These are phyloP conservation scores for Prunus yedoensis DNA, from an alignment of 331 rosid species.

Conservation along the genomic window DNA sequence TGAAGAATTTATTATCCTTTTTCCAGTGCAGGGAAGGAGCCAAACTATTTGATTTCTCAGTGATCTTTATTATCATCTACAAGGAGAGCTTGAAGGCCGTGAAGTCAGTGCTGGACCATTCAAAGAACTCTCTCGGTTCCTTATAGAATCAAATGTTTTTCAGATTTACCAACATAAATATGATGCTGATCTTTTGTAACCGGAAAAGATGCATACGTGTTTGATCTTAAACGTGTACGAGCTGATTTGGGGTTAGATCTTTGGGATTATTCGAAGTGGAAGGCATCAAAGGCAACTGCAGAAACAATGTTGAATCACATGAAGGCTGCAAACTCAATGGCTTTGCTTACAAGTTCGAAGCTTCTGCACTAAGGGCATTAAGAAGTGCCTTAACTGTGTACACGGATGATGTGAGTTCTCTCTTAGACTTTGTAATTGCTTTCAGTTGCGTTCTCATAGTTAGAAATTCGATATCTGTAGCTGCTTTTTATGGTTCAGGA, in stretches of 20 bases:
- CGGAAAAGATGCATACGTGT: conserved; percentile 53
- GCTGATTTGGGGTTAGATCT: conserved; percentile 76
- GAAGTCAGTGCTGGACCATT: conserved; percentile 73
- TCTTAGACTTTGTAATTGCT: conserved; percentile 18
- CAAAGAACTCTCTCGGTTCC: conserved; percentile 68
- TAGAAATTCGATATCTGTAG: not conserved
- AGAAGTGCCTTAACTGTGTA: conserved; percentile 55
- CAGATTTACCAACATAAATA: conserved; percentile 50
- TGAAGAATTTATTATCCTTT: conserved; percentile 17
- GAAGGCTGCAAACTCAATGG: conserved; percentile 63
- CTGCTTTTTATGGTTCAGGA: conserved; percentile 5
- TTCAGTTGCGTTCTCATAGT: not conserved
- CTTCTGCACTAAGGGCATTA: conserved; percentile 68
- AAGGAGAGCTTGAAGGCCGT: conserved; percentile 97
- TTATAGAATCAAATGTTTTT: conserved; percentile 56
- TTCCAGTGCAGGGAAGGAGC: conserved; percentile 81
- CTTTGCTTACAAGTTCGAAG: conserved; percentile 67
- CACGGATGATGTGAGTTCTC: conserved; percentile 62
- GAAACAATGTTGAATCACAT: conserved; percentile 65
- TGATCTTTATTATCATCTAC: conserved; percentile 86
- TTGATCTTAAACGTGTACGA: conserved; percentile 57
- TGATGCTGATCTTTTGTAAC: conserved; percentile 47
- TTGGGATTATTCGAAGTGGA: conserved; percentile 82
- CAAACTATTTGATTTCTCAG: conserved; percentile 66
- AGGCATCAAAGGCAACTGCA: conserved; percentile 59